phyloP scores from a whole-genome alignment of 1,284 basidiomycete species.

The Rhizopogon parksii region DNA sequence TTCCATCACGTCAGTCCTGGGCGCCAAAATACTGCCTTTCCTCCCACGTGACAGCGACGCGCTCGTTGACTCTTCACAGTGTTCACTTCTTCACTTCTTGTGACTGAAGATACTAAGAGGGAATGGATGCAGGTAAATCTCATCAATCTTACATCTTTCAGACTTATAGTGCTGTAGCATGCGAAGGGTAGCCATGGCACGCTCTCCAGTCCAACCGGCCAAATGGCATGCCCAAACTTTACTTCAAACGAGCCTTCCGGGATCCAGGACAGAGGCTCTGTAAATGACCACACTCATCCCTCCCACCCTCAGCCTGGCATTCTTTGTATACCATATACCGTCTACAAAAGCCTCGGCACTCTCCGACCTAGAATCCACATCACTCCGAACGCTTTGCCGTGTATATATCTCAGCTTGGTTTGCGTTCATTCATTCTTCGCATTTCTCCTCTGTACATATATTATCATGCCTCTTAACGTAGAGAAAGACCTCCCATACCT shows the following conservation, averaged over 20 bases:
- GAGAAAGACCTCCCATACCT: slow-evolving; percentile 21
- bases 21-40: too few species aligned
- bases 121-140: neutral
- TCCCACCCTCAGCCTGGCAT: neutral
- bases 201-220: neutral
- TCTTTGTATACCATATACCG: slow-evolving; percentile 8
- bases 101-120: neutral
- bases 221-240: neutral
- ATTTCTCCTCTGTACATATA: neutral
- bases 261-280: neutral
- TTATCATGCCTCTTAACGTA: slow-evolving; percentile 10
- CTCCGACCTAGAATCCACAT: neutral
- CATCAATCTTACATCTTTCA: too few species aligned
- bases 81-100: too few species aligned
- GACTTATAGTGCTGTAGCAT: neutral
- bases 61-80: neutral
- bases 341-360: neutral
- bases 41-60: neutral
- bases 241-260: too few species aligned
- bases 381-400: neutral
- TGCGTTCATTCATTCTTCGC: neutral
- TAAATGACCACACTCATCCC: neutral
- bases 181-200: neutral
- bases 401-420: neutral
- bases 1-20: too few species aligned